Conservation (phyloP, 1,284 basidiomycete genomes). For the Cryptococcus floricola region DNA sequence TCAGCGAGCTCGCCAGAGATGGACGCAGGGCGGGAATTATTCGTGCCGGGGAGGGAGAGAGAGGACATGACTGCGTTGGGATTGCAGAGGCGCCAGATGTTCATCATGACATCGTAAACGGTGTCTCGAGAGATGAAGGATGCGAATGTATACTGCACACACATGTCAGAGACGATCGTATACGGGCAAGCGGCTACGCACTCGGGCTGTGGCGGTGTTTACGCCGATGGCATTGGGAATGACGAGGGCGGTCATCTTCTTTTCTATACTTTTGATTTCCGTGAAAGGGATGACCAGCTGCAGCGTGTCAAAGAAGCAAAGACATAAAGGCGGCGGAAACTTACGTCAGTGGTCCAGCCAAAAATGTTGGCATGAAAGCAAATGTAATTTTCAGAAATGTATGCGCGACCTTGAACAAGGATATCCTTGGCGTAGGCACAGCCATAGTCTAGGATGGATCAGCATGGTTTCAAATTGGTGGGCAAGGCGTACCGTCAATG, state of each 20-base stretch:
- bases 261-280: slow-evolving; percentile 86
- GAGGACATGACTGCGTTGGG: slow-evolving; percentile 59
- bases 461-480: slow-evolving; percentile 5
- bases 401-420: slow-evolving; percentile 89
- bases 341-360: slow-evolving; percentile 94
- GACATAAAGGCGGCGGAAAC: slow-evolving; percentile 36
- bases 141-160: slow-evolving; percentile 80
- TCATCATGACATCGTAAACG: slow-evolving; percentile 91
- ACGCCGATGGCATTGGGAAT: slow-evolving; percentile 97
- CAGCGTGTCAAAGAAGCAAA: not conserved
- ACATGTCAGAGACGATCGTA: not conserved
- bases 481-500: slow-evolving; percentile 74
- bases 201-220: slow-evolving; percentile 64
- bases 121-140: slow-evolving; percentile 95
- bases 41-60: slow-evolving; percentile 19
- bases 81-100: slow-evolving; percentile 89
- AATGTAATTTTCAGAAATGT: slow-evolving; percentile 96
- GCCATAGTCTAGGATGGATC: slow-evolving; percentile 71
- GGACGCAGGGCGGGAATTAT: slow-evolving; percentile 31
- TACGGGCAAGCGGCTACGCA: slow-evolving; percentile 17
- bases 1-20: slow-evolving; percentile 8
- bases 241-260: slow-evolving; percentile 97
- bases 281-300: slow-evolving; percentile 87
- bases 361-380: slow-evolving; percentile 99
- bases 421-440: slow-evolving; percentile 96